These are phyloP conservation scores for Gryganskiella cystojenkinii DNA, from an alignment of 192 early-diverging fungal species.

Conservation along the genomic window DNA sequence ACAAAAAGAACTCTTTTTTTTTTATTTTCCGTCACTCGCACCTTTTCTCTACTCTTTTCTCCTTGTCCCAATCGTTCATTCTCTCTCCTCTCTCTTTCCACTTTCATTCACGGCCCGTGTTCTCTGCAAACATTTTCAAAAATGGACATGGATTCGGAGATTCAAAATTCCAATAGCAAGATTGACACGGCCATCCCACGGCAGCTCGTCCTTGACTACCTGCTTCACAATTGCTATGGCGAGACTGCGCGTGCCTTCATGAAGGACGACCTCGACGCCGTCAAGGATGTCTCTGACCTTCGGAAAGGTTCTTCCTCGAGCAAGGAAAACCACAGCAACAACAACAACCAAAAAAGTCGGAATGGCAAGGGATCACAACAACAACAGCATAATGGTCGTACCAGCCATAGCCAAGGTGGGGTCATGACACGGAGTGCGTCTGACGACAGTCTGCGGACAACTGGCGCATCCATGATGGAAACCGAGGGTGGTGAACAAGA, in stretches of 20 bases:
- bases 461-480: slow-evolving; percentile 10
- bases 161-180: slow-evolving; percentile 25
- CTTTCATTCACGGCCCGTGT: not conserved
- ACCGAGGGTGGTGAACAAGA: slow-evolving; percentile 3
- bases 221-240: slow-evolving; percentile 74
- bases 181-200: slow-evolving; percentile 55
- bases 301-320: slow-evolving; percentile 7
- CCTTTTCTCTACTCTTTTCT: not conserved
- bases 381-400: slow-evolving; percentile 5
- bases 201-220: slow-evolving; percentile 70
- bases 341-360: slow-evolving; percentile 8
- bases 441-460: slow-evolving; percentile 21
- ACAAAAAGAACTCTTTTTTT: no score
- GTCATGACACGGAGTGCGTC: slow-evolving; percentile 39
- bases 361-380: slow-evolving; percentile 8
- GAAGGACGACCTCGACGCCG: slow-evolving; percentile 52
- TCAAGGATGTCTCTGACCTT: slow-evolving; percentile 24
- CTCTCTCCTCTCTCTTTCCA: not conserved
- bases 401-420: slow-evolving; percentile 20
- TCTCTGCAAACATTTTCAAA: not conserved
- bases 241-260: slow-evolving; percentile 72
- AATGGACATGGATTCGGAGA: slow-evolving; percentile 47
- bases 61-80: not conserved
- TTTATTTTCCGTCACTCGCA: not conserved
- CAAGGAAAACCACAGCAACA: slow-evolving; percentile 4